Percentiles rank a stretch among this genome's conserved stretches.
Evolutionary conservation across 352 stramenopile species (phyloP).

Genomic region (Thraustochytrium sp.): DNA sequence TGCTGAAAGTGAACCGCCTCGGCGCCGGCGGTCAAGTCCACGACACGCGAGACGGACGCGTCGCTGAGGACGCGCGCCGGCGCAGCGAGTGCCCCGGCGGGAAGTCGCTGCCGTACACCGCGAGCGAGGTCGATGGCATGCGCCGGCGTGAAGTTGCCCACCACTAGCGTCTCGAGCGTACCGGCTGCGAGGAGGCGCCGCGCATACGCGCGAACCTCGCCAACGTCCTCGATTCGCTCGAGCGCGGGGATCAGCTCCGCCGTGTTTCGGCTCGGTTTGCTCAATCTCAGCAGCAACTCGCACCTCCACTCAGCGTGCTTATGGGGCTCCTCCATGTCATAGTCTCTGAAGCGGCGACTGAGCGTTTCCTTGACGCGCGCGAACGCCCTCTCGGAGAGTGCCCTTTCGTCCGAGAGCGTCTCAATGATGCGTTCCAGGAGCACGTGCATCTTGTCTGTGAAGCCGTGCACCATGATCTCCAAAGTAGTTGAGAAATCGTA

Average conservation of each 20-base stretch:
- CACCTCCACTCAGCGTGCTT: slow-evolving; percentile 72
- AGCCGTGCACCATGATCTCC: background rate
- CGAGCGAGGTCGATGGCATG: slow-evolving; percentile 50
- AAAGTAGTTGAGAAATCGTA: background rate
- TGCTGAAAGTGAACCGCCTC: slow-evolving; percentile 59
- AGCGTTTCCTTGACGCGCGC: background rate
- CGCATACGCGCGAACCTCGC: slow-evolving; percentile 59
- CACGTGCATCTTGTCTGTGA: background rate
- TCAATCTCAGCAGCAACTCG: slow-evolving; percentile 71
- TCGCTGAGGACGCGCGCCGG: background rate
- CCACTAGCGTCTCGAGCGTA: slow-evolving; percentile 64
- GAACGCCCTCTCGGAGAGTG: background rate
- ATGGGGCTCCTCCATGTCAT: slow-evolving; percentile 66
- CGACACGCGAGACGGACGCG: slow-evolving; percentile 50
- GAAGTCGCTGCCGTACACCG: background rate
- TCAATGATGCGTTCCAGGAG: background rate
- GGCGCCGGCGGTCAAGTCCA: slow-evolving; percentile 55
- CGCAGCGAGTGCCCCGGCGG: too few species aligned
- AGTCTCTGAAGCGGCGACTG: background rate
- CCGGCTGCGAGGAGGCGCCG: slow-evolving; percentile 63
- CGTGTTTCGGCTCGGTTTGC: slow-evolving; percentile 66
- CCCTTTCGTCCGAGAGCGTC: background rate
- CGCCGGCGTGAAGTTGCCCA: slow-evolving; percentile 60
- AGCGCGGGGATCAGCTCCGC: slow-evolving; percentile 71
- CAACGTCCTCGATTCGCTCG: slow-evolving; percentile 56